phyloP scores from a whole-genome alignment of 2,329 filamentous ascomycete genomes.

The Aspergillus sp. region DNA sequence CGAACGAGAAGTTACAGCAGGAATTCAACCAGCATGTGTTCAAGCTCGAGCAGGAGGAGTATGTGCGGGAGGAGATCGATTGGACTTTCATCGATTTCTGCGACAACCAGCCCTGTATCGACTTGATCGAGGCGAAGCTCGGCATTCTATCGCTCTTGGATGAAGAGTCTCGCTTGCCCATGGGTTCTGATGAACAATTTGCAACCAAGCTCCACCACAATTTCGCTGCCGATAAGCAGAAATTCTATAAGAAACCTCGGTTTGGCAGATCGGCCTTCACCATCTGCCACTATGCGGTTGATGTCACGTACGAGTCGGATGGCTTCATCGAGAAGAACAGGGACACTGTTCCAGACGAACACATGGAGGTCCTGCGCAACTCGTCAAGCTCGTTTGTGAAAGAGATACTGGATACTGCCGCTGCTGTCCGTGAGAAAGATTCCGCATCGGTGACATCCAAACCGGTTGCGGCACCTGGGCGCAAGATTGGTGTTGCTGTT shows the following conservation, averaged over 20 bases:
- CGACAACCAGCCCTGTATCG: conserved; percentile 97
- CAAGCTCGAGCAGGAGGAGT: conserved; percentile 97
- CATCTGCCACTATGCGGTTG: conserved; percentile 94
- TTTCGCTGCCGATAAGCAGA: conserved; percentile 80
- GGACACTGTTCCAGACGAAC: conserved; percentile 96
- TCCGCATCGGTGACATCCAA: conserved; percentile 58
- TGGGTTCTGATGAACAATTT: conserved; percentile 95
- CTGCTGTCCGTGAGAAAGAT: conserved; percentile 84
- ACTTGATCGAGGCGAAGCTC: conserved; percentile 93
- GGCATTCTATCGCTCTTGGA: conserved; percentile 87
- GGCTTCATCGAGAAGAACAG: conserved; percentile 99
- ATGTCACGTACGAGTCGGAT: conserved; percentile 97
- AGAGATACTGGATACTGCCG: conserved; percentile 75
- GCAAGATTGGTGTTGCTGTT: conserved; percentile 82
- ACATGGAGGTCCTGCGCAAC: conserved; percentile 81
- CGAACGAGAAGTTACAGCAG: conserved; percentile 97
- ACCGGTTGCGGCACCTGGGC: conserved; percentile 59
- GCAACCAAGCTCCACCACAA: conserved; percentile 94
- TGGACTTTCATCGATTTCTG: conserved; percentile 99
- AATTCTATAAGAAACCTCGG: conserved; percentile 96
- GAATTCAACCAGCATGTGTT: conserved; percentile 99
- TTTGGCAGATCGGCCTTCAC: conserved; percentile 98
- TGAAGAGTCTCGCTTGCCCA: conserved; percentile 90
- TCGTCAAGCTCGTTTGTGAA: conserved; percentile 79
- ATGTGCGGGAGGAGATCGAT: conserved; percentile 89